phyloP scores from a whole-genome alignment of 345 rosid species.

The Hypericum perforatum region DNA sequence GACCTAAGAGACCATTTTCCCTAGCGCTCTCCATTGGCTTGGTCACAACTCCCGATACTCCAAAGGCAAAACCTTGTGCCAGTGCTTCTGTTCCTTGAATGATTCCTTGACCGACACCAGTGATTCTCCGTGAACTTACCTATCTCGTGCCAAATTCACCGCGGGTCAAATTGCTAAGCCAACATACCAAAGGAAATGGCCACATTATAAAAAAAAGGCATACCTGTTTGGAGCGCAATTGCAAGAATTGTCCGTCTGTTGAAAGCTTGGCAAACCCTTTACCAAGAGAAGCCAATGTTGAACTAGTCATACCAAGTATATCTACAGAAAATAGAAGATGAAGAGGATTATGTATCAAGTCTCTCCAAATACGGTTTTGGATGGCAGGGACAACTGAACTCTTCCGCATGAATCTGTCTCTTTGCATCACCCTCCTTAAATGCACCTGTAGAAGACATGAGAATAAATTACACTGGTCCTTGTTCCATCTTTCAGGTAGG shows the following conservation, averaged over 20 bases:
- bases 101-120: constrained; percentile 91
- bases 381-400: constrained; percentile 86
- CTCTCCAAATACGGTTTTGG: constrained; percentile 85
- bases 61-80: constrained; percentile 98
- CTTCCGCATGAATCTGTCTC: constrained; percentile 83
- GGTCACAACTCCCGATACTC: constrained; percentile 90
- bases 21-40: constrained; percentile 95
- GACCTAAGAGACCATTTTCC: constrained; percentile 75
- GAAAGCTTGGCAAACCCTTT: constrained; percentile 98
- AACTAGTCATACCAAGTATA: constrained; percentile 98
- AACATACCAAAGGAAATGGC: neutral
- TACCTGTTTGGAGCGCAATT: constrained; percentile 93
- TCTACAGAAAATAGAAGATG: constrained; percentile 89
- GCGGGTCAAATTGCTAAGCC: constrained; percentile 8
- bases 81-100: constrained; percentile 97
- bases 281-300: constrained; percentile 90
- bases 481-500: neutral
- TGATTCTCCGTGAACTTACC: constrained; percentile 90
- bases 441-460: constrained; percentile 50
- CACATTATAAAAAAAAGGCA: constrained; percentile 4
- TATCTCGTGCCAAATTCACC: constrained; percentile 23
- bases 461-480: neutral
- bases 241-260: constrained; percentile 90
- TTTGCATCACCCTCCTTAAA: constrained; percentile 87
- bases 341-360: constrained; percentile 90